phyloP scores from a whole-genome alignment of 345 rosid genomes.

The Rhodomyrtus tomentosa region DNA sequence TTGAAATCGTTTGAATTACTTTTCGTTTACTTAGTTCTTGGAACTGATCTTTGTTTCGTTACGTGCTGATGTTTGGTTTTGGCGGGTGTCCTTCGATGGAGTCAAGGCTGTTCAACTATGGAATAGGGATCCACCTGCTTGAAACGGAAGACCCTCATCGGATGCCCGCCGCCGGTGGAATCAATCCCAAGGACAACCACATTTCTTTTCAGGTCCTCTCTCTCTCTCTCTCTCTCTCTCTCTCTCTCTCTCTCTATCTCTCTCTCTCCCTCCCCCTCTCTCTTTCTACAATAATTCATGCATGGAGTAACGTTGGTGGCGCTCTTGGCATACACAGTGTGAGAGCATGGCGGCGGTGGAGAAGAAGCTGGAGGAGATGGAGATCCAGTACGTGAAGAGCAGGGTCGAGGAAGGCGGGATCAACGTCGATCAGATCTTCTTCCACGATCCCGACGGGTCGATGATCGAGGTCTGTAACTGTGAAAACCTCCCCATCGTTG shows the following conservation, averaged over 20 bases:
- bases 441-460: conserved; percentile 50
- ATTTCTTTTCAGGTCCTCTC: conserved; percentile 64
- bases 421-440: conserved; percentile 43
- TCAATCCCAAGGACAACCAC: conserved; percentile 63
- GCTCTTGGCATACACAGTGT: conserved; percentile 14
- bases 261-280: too few relatives aligned
- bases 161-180: conserved; percentile 30
- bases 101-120: conserved; percentile 55
- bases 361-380: conserved; percentile 40
- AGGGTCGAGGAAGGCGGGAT: conserved; percentile 45
- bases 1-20: background rate
- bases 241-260: background rate
- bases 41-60: background rate
- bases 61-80: background rate
- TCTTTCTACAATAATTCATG: too few relatives aligned
- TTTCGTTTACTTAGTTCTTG: background rate
- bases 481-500: conserved; percentile 34
- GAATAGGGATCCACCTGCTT: conserved; percentile 60
- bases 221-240: background rate
- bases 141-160: conserved; percentile 41
- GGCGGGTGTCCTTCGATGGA: background rate
- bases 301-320: too few relatives aligned
- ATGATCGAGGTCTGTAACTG: conserved; percentile 64
- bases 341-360: conserved; percentile 39
- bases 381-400: conserved; percentile 23